Evolutionary conservation across 768 basidiomycete species (phyloP).

Genomic region (Leccinum imitatum): DNA sequence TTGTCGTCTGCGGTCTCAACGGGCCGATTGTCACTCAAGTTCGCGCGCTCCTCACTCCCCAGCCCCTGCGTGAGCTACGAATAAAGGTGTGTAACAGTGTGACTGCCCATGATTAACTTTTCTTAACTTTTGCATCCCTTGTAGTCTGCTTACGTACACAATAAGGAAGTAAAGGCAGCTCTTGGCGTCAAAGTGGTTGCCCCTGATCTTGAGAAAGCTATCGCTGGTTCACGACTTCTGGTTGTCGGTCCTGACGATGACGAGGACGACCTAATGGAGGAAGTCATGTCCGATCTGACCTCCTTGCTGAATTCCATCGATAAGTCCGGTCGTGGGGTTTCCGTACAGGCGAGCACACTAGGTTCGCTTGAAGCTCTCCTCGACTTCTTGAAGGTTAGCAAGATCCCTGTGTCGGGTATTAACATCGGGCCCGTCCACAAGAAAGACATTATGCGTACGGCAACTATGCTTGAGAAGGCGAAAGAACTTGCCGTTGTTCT

Average conservation of each 20-base stretch:
- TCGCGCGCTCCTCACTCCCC: conserved; percentile 91
- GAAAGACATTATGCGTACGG: conserved; percentile 89
- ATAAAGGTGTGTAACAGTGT: conserved; percentile 70
- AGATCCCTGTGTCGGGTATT: conserved; percentile 96
- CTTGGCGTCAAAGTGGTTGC: conserved; percentile 95
- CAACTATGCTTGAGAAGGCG: conserved; percentile 93
- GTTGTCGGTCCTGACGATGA: conserved; percentile 95
- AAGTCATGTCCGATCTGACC: conserved; percentile 95
- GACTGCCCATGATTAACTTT: neutral
- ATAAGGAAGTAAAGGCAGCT: conserved; percentile 96
- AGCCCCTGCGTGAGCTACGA: conserved; percentile 92
- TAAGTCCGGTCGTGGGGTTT: conserved; percentile 95
- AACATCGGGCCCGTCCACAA: conserved; percentile 98
- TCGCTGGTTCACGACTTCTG: conserved; percentile 92
- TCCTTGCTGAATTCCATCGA: conserved; percentile 86
- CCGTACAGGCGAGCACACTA: conserved; percentile 95
- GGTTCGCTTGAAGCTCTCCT: conserved; percentile 96
- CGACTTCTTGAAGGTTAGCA: conserved; percentile 91
- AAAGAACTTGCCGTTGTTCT: conserved; percentile 94
- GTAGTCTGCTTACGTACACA: conserved; percentile 94
- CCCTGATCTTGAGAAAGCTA: conserved; percentile 95
- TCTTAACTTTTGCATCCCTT: conserved; percentile 6
- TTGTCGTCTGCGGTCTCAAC: conserved; percentile 95
- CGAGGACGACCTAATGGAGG: conserved; percentile 90
- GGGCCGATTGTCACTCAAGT: conserved; percentile 96